Base-by-base conservation (phyloP, 331 rosid species). In the Acacia pycnantha region DNA sequence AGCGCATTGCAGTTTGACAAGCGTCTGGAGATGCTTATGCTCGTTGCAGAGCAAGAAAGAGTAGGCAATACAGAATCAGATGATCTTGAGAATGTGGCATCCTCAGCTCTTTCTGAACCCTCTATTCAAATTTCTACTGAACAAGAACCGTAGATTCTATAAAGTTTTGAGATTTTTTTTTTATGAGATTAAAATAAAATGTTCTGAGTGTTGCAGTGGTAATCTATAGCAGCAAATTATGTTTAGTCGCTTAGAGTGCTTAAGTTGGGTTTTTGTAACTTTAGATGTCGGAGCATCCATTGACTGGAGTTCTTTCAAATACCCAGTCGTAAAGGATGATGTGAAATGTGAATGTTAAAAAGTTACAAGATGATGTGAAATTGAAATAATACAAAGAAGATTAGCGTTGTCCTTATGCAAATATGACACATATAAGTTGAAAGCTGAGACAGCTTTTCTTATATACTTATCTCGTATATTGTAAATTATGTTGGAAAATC, bases 21-120 rank as follows among this genome's bases (percentile, higher is more conserved):
- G 82, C 97, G 97, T 80, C 96, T 95, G 3, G 97, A 92, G 88
- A 92, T 93, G 96, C 93, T 93, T 76, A 77, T 95, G 97, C 62
- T 86, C 70, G 90, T 92, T 48, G 98, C 98, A 24, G 91, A 93
- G 86, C 92, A 79, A 82, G 98, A 93, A 89, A 88, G 90, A 27
- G 81, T 83, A 31, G 78, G 59, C 66, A 82, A 71, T 67, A 43
- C 70, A 74, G 83, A 54, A n/a, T 58, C 68, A 16, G 82, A 84
- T 33, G 84, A 77, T 48, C 21, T 82, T 35, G 74, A 74, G 37
- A 71, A 79, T n/a, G 24, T 76, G 41, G 51, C 81, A 31, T 76
- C 53, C 64, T 16, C 50, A 15, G 59, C 66, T 26, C 37, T 76
- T 59, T 69, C 83, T 48, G 58, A 64, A 73, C 46, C 56, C 64